Evolutionary conservation across 2,329 filamentous ascomycete genomes (phyloP), one percentile per base, ranked within the genome.

Genomic region (Helotiales sp.): DNA sequence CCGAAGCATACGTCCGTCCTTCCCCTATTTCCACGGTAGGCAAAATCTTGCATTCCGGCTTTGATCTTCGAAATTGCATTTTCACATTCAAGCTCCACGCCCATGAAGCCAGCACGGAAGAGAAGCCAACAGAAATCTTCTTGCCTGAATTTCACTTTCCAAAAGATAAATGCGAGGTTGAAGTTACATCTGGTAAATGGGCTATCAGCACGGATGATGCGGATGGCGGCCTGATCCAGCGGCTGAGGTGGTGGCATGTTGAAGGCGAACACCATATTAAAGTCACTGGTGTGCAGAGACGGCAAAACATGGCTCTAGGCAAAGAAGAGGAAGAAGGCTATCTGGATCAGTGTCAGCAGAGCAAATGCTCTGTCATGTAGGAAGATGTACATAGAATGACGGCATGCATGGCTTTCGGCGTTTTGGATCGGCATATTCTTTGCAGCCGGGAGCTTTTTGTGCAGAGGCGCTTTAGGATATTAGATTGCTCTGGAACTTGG

Each of bases 121-220:
- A 88, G 0, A 76, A 78, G 1, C 91, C 92, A 0, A 98, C 93
- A 0, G 82, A 91, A 44, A 80, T 98, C 8, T 96, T 90, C 72
- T 78, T 99, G 2, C 95, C 95, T 0, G 90, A 93, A 56, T 97
- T 90, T 69, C 95, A 99, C 74, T 99, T 96, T 71, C 93, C 93
- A 1, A 83, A 85, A 53, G 83, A 88, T 48, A 79, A 84, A 44
- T 89, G 86, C 36, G 81, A 80, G 0, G 86, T 99, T 3, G 82
- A 88, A 54, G 89, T 92, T 27, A 91, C 85, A 51, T 90, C 89
- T 0, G 96, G 96, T 6, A 95, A 93, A 70, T 99, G 93, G 93
- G 86, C 88, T 65, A 91, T 98, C 60, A 86, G 85, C 64, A 82
- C 79, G 5, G 87, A 92, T 59, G 88, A 92, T 55, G 81, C 85